Base-by-base conservation (phyloP, 805 yeast genomes). In the Candida yuanshanica region DNA sequence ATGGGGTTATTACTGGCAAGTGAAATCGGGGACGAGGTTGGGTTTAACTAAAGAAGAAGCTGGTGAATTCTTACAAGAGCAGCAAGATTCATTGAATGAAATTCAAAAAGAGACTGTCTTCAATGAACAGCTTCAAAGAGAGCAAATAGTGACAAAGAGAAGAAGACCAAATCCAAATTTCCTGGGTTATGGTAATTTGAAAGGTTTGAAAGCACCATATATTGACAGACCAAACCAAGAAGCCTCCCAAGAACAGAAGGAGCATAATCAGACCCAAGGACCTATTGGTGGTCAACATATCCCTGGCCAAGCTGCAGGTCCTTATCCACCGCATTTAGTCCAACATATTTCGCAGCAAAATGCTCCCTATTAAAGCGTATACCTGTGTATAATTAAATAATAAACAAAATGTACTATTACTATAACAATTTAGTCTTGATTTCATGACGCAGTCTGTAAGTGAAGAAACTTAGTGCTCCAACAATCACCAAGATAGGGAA, bases 361-460 rank as follows among this genome's bases (percentile, higher is more conserved):
- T 6, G 18, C 11, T 14, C 18, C 16, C n/a, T 18, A 18, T 7
- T 27, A 14, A 27, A 14, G 10, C 18, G n/a, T 8, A 7, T 14
- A 27, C 17, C 7, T n/a, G n/a, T 22, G n/a, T 14, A 27, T 14
- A 12, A 27, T 14, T 27, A 14, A 11, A n/a, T 7, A 27, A 27
- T 27, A 27, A 27, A 27, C 31, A 27, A 25, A 26, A 14, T 16
- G 9, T 16, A 20, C n/a, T 24, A 17, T 16, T 7, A 10, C 60
- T 56, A 78, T 42, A 79, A 65, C 35, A 80, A 64, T 48, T 80
- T 80, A 8, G 81, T 65, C 50, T 77, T 79, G 42, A 80, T 77
- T 47, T 80, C 85, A 47, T 68, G 75, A 62, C 83, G 74, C 33
- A 80, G 60, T 53, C 76, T 69, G 56, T 70, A 72, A 18, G 77